Conservation (phyloP, 768 basidiomycete genomes). For the Omphalotus guepiniiformis region DNA sequence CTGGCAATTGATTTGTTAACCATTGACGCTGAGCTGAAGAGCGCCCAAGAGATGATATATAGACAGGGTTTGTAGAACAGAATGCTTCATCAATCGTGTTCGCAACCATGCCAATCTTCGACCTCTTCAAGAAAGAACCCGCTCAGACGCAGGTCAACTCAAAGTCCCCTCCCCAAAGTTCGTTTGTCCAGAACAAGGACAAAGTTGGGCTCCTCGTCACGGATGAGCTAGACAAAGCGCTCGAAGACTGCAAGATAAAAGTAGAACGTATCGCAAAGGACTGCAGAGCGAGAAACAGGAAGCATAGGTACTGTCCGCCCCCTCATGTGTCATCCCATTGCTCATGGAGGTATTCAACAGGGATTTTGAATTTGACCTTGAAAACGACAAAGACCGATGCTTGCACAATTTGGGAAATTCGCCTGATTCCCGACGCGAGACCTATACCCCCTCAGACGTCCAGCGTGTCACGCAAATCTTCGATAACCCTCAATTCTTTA, state of each 20-base stretch:
- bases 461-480: constrained; percentile 49
- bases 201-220: constrained; percentile 42
- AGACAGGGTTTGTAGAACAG: too few species aligned
- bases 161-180: constrained; percentile 12
- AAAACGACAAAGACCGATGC: constrained; percentile 35
- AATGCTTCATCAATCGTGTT: too few species aligned
- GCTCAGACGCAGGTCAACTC: background rate
- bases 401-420: constrained; percentile 32
- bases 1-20: too few species aligned
- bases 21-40: too few species aligned
- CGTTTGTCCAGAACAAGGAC: constrained; percentile 26
- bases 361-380: constrained; percentile 54
- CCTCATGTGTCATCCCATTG: background rate
- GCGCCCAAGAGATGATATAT: too few species aligned
- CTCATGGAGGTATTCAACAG: too few species aligned
- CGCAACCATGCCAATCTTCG: constrained; percentile 11
- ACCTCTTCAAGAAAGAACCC: constrained; percentile 11
- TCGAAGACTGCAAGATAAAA: constrained; percentile 39
- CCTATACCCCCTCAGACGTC: constrained; percentile 33
- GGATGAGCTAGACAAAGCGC: constrained; percentile 40
- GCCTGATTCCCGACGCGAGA: background rate
- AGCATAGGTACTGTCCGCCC: constrained; percentile 40
- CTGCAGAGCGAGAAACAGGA: constrained; percentile 44
- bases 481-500: constrained; percentile 45
- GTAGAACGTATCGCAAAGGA: constrained; percentile 42